Percentiles rank a stretch among this genome's conserved stretches.
These are phyloP conservation scores for Comarum palustre DNA, from an alignment of 306 rosid species.

Conservation along the genomic window DNA sequence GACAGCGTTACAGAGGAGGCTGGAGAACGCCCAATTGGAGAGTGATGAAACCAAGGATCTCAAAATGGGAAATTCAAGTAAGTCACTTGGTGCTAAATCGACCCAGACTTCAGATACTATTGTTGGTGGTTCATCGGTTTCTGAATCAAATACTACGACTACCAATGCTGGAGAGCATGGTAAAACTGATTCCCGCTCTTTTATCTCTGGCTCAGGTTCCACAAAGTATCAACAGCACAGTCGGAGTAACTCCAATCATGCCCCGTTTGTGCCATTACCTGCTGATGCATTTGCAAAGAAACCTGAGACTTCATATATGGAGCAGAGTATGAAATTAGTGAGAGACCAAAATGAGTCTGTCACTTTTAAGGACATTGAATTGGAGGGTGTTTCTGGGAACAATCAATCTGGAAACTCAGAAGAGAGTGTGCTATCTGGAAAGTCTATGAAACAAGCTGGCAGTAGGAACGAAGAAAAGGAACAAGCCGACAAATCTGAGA, in stretches of 20 bases:
- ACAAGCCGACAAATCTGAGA: slow-evolving; percentile 78
- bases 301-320: slow-evolving; percentile 36
- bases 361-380: slow-evolving; percentile 12
- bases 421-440: slow-evolving; percentile 27
- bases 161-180: slow-evolving; percentile 27
- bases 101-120: slow-evolving; percentile 36
- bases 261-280: slow-evolving; percentile 55
- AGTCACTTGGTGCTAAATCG: slow-evolving; percentile 23
- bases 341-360: slow-evolving; percentile 19
- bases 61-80: slow-evolving; percentile 20
- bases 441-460: slow-evolving; percentile 29
- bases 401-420: slow-evolving; percentile 24
- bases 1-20: slow-evolving; percentile 74
- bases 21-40: slow-evolving; percentile 56
- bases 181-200: slow-evolving; percentile 22
- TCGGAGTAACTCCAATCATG: slow-evolving; percentile 38
- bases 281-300: slow-evolving; percentile 49
- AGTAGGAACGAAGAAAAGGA: slow-evolving; percentile 43
- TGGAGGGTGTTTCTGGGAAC: slow-evolving; percentile 19
- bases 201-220: slow-evolving; percentile 24
- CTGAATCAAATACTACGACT: slow-evolving; percentile 33
- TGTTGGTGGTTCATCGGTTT: slow-evolving; percentile 25
- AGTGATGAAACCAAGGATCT: slow-evolving; percentile 32
- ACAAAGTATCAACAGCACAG: slow-evolving; percentile 27
- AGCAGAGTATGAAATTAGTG: slow-evolving; percentile 25